phyloP scores from a whole-genome alignment of 495 filamentous ascomycete genomes.

The Penicillium tannophilum region DNA sequence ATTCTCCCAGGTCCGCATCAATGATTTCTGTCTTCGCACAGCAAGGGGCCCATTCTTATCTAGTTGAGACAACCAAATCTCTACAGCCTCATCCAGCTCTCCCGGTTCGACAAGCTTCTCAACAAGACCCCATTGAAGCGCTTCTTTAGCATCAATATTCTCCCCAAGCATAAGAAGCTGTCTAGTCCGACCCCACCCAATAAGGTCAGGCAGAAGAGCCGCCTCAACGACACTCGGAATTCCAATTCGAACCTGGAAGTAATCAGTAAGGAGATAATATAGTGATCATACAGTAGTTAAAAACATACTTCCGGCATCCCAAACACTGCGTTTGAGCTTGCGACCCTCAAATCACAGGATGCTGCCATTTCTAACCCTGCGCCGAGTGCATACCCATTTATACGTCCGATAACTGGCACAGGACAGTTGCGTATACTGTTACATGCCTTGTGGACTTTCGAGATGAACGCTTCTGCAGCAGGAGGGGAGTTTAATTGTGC shows the following conservation, averaged over 20 bases:
- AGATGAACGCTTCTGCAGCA: constrained; percentile 23
- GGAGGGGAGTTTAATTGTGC: constrained; percentile 14
- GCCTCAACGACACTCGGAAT: constrained; percentile 33
- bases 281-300: neutral
- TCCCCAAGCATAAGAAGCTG: constrained; percentile 28
- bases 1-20: constrained; percentile 29
- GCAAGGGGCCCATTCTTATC: constrained; percentile 29
- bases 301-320: constrained; percentile 29
- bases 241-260: constrained; percentile 21
- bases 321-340: constrained; percentile 23
- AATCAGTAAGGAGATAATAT: neutral
- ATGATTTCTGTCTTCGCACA: constrained; percentile 27
- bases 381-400: constrained; percentile 30
- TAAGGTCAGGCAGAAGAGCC: constrained; percentile 25
- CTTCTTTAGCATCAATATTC: constrained; percentile 26
- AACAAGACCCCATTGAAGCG: constrained; percentile 26
- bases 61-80: constrained; percentile 23
- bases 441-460: constrained; percentile 23
- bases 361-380: constrained; percentile 27
- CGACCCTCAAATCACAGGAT: constrained; percentile 29
- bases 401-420: constrained; percentile 24
- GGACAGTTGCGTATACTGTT: constrained; percentile 20
- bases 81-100: constrained; percentile 27
- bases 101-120: constrained; percentile 28
- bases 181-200: constrained; percentile 28